A percentile compares a stretch with the other conserved stretches of the same genome.
Evolutionary conservation across 305 asterid species (phyloP).

Genomic region (Striga hermonthica): DNA sequence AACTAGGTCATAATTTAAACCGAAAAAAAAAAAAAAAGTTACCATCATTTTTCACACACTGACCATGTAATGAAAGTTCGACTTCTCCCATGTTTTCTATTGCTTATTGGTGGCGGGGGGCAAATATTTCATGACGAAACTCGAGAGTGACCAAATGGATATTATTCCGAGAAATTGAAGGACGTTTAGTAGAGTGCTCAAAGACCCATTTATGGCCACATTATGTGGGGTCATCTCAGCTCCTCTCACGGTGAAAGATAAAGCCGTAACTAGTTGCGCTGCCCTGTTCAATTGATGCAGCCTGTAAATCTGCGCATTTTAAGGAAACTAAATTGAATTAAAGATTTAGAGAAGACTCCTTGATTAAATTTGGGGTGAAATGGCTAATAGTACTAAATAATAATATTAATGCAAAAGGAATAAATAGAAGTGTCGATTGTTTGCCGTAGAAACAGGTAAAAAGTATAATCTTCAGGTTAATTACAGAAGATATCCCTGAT

Average conservation of each 20-base stretch:
- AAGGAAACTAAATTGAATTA: background rate
- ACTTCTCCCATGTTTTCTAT: no score
- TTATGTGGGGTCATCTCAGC: constrained; percentile 93
- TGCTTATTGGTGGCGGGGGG: constrained; percentile 45
- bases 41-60: no score
- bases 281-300: constrained; percentile 94
- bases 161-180: constrained; percentile 84
- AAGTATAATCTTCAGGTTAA: no score
- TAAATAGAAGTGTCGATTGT: no score
- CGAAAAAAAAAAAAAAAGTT: no score
- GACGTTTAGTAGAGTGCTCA: constrained; percentile 71
- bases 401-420: background rate
- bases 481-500: no score
- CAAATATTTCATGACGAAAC: constrained; percentile 73
- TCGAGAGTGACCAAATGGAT: constrained; percentile 89
- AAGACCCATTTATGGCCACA: constrained; percentile 74
- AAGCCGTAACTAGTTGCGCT: constrained; percentile 89
- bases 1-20: no score
- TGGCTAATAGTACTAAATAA: constrained; percentile 3
- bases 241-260: constrained; percentile 81
- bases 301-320: constrained; percentile 63
- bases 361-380: background rate
- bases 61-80: no score
- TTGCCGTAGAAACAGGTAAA: no score
- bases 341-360: background rate